A percentile compares a stretch with the other conserved stretches of the same genome.
Conservation (phyloP, 192 early-diverging fungal species). For the Umbelopsis ramanniana region DNA sequence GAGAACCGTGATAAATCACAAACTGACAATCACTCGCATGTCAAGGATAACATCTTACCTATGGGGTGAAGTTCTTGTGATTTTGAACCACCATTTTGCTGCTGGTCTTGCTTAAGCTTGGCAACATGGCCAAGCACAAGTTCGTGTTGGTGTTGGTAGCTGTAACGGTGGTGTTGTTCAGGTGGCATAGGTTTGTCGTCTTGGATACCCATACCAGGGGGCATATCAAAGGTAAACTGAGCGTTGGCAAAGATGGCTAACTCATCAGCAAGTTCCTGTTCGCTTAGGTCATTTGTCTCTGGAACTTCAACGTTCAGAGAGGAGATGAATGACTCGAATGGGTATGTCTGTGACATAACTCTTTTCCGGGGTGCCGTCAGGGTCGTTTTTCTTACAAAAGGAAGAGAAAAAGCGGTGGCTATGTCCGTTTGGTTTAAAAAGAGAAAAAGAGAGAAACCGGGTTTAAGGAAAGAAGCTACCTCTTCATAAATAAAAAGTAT, state of each 20-base stretch:
- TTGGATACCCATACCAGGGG: constrained; percentile 46
- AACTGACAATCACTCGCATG: too few relatives aligned
- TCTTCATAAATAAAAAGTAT: too few relatives aligned
- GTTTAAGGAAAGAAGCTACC: too few relatives aligned
- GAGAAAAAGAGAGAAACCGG: neutral
- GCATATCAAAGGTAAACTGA: constrained; percentile 69
- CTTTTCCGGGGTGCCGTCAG: neutral
- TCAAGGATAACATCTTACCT: neutral
- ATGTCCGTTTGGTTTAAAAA: neutral
- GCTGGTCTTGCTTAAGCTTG: constrained; percentile 14
- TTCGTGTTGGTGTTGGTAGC: constrained; percentile 15
- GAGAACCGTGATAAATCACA: too few relatives aligned
- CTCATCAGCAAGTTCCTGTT: constrained; percentile 66
- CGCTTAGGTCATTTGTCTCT: constrained; percentile 44
- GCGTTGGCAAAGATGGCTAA: constrained; percentile 70
- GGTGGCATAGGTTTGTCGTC: constrained; percentile 35
- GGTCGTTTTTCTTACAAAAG: neutral
- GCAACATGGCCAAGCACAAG: constrained; percentile 18
- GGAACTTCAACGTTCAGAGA: constrained; percentile 33
- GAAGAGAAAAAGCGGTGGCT: neutral
- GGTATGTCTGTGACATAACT: constrained; percentile 14
- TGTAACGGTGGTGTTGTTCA: constrained; percentile 20
- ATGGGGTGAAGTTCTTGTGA: neutral
- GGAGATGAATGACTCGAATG: constrained; percentile 36
- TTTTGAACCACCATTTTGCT: neutral